These are phyloP conservation scores for Aspergillus felis DNA, from an alignment of 2,329 filamentous ascomycete genomes.

Conservation along the genomic window DNA sequence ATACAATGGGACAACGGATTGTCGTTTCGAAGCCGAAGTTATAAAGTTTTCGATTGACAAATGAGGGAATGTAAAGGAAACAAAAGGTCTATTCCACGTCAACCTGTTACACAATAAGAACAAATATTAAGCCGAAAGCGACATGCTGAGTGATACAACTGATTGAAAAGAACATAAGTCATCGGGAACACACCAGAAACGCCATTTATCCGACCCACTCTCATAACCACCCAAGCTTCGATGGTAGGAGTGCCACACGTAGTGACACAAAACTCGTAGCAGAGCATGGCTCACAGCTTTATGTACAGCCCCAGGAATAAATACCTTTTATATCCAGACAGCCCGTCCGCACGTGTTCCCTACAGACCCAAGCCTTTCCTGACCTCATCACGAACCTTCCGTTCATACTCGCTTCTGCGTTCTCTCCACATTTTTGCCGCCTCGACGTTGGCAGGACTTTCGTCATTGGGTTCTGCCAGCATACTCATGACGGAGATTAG, in stretches of 20 bases:
- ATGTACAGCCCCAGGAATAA: background rate
- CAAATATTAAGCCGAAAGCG: constrained; percentile 11
- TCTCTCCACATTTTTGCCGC: constrained; percentile 96
- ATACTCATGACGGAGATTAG: constrained; percentile 97
- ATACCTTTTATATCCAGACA: background rate
- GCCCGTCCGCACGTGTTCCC: constrained; percentile 12
- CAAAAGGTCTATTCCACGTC: background rate
- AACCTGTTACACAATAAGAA: constrained; percentile 9
- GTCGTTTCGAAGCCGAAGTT: background rate
- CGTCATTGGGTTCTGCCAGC: constrained; percentile 95
- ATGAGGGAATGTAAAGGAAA: background rate
- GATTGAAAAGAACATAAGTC: constrained; percentile 1
- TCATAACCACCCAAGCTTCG: background rate
- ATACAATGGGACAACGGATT: background rate
- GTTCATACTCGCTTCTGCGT: constrained; percentile 75
- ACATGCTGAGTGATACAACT: background rate
- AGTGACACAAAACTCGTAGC: background rate
- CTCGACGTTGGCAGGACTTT: constrained; percentile 93
- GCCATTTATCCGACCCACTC: constrained; percentile 10
- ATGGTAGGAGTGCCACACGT: background rate
- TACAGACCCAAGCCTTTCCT: constrained; percentile 72
- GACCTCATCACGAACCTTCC: constrained; percentile 77
- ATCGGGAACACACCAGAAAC: constrained; percentile 14
- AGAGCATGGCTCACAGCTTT: background rate
- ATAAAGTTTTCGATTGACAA: background rate